Evolutionary conservation across 768 basidiomycete genomes (phyloP).

Genomic region (Lactarius deliciosus): DNA sequence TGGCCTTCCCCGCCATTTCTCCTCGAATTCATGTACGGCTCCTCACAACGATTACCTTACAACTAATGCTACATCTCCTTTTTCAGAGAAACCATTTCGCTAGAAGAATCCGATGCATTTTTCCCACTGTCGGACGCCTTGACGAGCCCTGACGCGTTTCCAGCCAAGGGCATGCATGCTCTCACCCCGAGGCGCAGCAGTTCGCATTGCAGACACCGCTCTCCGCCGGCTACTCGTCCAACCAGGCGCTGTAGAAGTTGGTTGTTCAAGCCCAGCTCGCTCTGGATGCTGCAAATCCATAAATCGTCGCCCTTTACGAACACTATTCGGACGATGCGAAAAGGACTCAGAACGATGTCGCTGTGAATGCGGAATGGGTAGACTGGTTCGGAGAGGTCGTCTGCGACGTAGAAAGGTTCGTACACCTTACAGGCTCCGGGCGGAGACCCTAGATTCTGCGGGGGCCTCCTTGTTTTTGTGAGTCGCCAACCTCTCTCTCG

Average conservation of each 20-base stretch:
- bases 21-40: constrained; percentile 19
- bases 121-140: constrained; percentile 56
- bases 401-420: constrained; percentile 63
- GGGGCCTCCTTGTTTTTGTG: constrained; percentile 34
- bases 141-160: constrained; percentile 49
- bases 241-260: constrained; percentile 52
- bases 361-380: constrained; percentile 51
- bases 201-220: constrained; percentile 52
- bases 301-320: constrained; percentile 79
- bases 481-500: constrained; percentile 22
- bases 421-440: constrained; percentile 50
- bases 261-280: constrained; percentile 66
- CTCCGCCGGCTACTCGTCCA: constrained; percentile 46
- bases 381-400: constrained; percentile 78
- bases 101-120: constrained; percentile 57
- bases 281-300: constrained; percentile 75
- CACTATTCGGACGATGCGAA: constrained; percentile 50
- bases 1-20: constrained; percentile 38
- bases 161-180: constrained; percentile 37
- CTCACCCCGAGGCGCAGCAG: constrained; percentile 54
- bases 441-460: constrained; percentile 48
- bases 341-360: constrained; percentile 31
- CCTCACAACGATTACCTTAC: neutral
- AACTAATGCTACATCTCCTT: neutral
- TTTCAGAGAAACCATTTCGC: constrained; percentile 73